Percentiles rank a stretch among this genome's conserved stretches.
Conservation (phyloP, 2,329 filamentous ascomycete species). For the Aureobasidium pullulans region DNA sequence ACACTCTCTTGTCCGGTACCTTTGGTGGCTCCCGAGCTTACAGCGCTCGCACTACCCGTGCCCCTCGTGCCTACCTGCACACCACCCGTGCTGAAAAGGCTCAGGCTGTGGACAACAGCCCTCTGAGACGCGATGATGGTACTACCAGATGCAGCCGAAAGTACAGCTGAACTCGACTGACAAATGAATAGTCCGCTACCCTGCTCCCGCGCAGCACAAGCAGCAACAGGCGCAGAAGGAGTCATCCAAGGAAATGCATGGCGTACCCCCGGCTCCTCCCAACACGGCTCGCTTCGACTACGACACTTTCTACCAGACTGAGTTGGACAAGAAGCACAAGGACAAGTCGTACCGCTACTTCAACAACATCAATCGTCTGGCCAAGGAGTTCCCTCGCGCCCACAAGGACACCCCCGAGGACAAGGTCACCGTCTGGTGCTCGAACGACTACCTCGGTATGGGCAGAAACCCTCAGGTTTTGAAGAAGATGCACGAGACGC, state of each 20-base stretch:
- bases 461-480: slow-evolving; percentile 82
- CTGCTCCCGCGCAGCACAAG: neutral
- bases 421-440: slow-evolving; percentile 95
- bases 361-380: slow-evolving; percentile 99
- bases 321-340: slow-evolving; percentile 98
- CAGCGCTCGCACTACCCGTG: slow-evolving; percentile 43
- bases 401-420: slow-evolving; percentile 81
- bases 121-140: slow-evolving; percentile 46
- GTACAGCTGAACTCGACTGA: neutral
- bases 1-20: slow-evolving; percentile 39
- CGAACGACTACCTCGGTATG: slow-evolving; percentile 98
- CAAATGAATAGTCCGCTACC: slow-evolving; percentile 9
- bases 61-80: slow-evolving; percentile 70
- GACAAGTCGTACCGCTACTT: slow-evolving; percentile 99
- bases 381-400: slow-evolving; percentile 89
- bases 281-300: slow-evolving; percentile 70
- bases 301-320: slow-evolving; percentile 75
- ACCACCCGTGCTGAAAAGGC: slow-evolving; percentile 72
- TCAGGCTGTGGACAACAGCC: slow-evolving; percentile 59
- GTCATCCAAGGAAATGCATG: slow-evolving; percentile 6
- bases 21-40: slow-evolving; percentile 44
- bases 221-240: neutral
- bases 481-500: slow-evolving; percentile 84
- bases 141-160: slow-evolving; percentile 16
- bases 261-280: slow-evolving; percentile 39